Base-by-base conservation (phyloP, 257 asterid genomes). In the Solanum piurae region DNA sequence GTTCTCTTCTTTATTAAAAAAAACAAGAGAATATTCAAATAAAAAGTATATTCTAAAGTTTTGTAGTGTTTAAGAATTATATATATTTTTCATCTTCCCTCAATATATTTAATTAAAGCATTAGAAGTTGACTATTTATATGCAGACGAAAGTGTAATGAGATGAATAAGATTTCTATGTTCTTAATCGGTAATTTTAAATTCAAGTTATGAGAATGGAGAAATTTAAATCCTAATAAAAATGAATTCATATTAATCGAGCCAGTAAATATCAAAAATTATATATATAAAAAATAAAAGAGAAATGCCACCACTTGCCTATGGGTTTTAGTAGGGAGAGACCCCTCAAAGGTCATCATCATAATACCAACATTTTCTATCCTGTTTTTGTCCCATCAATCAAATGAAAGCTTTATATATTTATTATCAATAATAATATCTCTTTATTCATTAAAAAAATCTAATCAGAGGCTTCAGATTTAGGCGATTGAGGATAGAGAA, bases 401-500 rank as follows among this genome's bases (percentile, higher is more conserved):
- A 73, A 34, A 73, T 34, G 27, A 33, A 25, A 18, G n/a, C 80
- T 34, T 33, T 72, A 72, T 72, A 72, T 72, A 33, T 71, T 71
- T 18, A 73, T 34, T 36, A 9, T 20, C 10, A 36, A 21, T 36
- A 74, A 36, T 72, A 72, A 20, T 40, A 34, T 33, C 2, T 73
- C 14, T 18, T 36, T 21, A 5, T 74, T 74, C 7, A 73, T 9
- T 5, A 20, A 74, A 18, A 33, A 10, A 1, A 20, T 73, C 2
- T 10, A 52, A 16, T 52, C 16, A 20, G 9, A 36, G 1, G 1
- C 11, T 21, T 9, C 1, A 11, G 4, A 0, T 73, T 36, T 9
- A 11, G 2, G 1, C 0, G 20, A 42, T 1, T 29, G 12, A 71
- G 23, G 10, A 4, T 2, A 0, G 2, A 12, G 0, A 33, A 33